Evolutionary conservation across 2,329 filamentous ascomycete genomes (phyloP), one percentile per base, ranked within the genome.

Genomic region (Truncatella angustata): DNA sequence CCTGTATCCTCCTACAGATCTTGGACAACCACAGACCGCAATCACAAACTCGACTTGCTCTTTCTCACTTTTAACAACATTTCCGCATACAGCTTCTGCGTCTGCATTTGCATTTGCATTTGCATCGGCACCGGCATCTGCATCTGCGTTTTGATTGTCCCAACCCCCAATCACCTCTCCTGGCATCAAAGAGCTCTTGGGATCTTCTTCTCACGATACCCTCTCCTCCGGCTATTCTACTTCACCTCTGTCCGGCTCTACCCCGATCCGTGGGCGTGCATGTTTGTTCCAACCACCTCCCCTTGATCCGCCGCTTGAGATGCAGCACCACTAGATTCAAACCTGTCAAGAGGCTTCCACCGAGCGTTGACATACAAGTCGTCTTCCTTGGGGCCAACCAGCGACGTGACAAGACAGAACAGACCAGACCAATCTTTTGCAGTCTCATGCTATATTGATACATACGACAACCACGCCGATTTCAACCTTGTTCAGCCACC

Each of bases 171-270:
- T 12, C 5, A 6, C 37, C 20, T 12, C 18, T 20, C 21, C 11
- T 21, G 12, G 20, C 28, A 32, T 32, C 14, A 14, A 14, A 7
- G 14, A 14, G 20, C 23, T 44, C 18, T 28, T 44, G 37, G 53
- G 48, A 54, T 52, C 39, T 50, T 53, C 45, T 53, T 58, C 57
- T 56, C 60, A 54, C 55, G 59, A 63, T 63, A 61, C 58, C 57
- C 58, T 63, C 63, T 61, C 60, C 58, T n/a, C n/a, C n/a, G n/a
- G n/a, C n/a, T n/a, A n/a, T n/a, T n/a, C 62, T 54, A 14, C 28
- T 32, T 32, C 12, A 18, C 40, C 28, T 23, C 40, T 44, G 40
- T 28, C 40, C 40, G 40, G 24, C 60, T 58, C 55, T 59, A 57
- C 60, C 60, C 59, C 58, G 59, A 60, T 57, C 59, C 56, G 60